Evolutionary conservation across 768 basidiomycete species (phyloP), one percentile per base, ranked within the genome.

Genomic region (Leucocoprinus leucothites): DNA sequence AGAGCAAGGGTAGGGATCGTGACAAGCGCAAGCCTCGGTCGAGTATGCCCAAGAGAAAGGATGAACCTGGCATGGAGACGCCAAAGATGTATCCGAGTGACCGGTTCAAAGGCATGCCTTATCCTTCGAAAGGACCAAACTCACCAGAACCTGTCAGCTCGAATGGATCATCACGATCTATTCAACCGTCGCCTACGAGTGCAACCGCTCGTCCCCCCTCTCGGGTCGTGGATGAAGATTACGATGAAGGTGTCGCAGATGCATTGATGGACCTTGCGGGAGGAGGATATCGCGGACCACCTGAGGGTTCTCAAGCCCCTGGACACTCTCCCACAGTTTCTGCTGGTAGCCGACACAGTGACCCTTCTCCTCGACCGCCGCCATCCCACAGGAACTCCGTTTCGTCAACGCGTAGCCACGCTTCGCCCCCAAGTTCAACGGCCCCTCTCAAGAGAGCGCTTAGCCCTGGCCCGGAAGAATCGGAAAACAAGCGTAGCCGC

Each of bases 211-310:
- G 81, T 35, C 80, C 84, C 16, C 84, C 86, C 6, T 74, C 83
- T 9, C 79, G 94, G 6, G 72, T 81, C 1, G 80, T 95, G 16
- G 93, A 97, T 63, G 94, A 98, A 61, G 90, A 97, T 62, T 97
- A 97, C 61, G 94, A 98, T 62, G 94, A 94, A 68, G 77, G 76
- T 22, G 89, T 88, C 21, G 89, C 91, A 3, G 92, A 93, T 61
- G 83, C 90, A 0, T 73, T 97, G 31, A 90, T 97, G 69, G 83
- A 80, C 1, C 76, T 97, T 11, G 44, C 54, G 56, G 70, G 87
- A 61, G 59, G 38, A 6, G 38, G 67, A 22, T 74, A 72, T 60
- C 69, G 77, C 40, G 64, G 48, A 26, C 50, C 70, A 50, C 58
- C 44, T 61, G 61, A 51, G 58, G 57, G 57, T 16, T 26, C 66